Evolutionary conservation across 2,329 filamentous ascomycete species (phyloP).

Genomic region (Chaetomium strumarium): DNA sequence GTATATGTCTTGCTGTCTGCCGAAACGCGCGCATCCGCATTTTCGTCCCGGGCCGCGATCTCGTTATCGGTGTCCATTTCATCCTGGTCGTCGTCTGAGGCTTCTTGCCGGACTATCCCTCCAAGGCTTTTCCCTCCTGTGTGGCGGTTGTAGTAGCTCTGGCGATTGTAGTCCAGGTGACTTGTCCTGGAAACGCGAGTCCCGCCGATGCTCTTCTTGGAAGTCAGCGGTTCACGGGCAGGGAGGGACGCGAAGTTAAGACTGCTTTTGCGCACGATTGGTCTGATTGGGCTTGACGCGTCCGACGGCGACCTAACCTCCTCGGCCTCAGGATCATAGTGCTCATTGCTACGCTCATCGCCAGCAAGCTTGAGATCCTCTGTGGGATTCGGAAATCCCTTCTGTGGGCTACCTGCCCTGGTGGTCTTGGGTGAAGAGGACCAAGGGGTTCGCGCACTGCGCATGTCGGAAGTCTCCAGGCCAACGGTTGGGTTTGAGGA

Average conservation of each 20-base stretch:
- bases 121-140: constrained; percentile 70
- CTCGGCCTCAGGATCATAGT: constrained; percentile 31
- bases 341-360: neutral
- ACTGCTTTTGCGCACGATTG: constrained; percentile 84
- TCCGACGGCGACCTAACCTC: constrained; percentile 54
- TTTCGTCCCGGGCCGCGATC: constrained; percentile 36
- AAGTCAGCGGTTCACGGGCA: constrained; percentile 77
- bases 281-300: constrained; percentile 64
- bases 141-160: constrained; percentile 67
- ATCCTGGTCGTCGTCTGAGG: constrained; percentile 38
- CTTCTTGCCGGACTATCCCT: constrained; percentile 28
- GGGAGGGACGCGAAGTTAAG: constrained; percentile 90
- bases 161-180: constrained; percentile 66
- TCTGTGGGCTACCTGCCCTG: constrained; percentile 6
- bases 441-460: too few species aligned
- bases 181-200: constrained; percentile 65
- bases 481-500: constrained; percentile 18
- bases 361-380: constrained; percentile 3
- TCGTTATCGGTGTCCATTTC: constrained; percentile 48
- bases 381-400: constrained; percentile 15
- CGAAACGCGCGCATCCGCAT: constrained; percentile 43
- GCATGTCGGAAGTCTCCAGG: too few species aligned
- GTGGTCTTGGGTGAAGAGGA: constrained; percentile 24
- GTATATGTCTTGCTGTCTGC: constrained; percentile 85
- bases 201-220: constrained; percentile 75